Evolutionary conservation across 129 eudicot genomes (phyloP).

Genomic region (Centella asiatica): DNA sequence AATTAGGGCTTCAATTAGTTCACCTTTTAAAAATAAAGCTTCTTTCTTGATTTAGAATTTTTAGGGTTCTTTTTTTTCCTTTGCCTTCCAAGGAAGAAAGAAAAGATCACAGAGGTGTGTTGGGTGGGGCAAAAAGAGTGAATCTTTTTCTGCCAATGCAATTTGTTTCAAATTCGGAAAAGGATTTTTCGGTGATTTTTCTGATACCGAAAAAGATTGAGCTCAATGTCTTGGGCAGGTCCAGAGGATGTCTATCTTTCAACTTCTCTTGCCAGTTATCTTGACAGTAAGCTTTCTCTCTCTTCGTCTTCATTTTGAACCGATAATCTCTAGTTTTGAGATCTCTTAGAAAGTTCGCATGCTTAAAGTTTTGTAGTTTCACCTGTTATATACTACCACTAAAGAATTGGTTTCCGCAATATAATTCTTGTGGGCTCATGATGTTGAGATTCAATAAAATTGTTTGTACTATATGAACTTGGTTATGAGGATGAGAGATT

Average conservation of each 20-base stretch:
- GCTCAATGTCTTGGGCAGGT: slow-evolving; percentile 90
- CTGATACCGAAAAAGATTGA: slow-evolving; percentile 30
- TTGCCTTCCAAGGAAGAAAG: background rate
- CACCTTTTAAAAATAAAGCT: background rate
- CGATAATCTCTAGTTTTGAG: background rate
- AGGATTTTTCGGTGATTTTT: slow-evolving; percentile 50
- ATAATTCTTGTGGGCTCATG: background rate
- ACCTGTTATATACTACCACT: too few species aligned
- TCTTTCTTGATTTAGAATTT: background rate
- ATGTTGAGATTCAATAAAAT: background rate
- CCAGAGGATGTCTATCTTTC: slow-evolving; percentile 82
- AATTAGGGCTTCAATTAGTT: background rate
- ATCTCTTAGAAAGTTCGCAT: background rate
- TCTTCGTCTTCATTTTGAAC: background rate
- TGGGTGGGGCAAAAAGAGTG: background rate
- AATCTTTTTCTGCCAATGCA: slow-evolving; percentile 38
- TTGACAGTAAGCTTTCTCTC: slow-evolving; percentile 57
- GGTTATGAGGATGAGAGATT: background rate
- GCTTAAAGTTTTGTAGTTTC: too few species aligned
- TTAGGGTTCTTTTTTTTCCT: slow-evolving; percentile 23
- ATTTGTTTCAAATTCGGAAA: slow-evolving; percentile 21
- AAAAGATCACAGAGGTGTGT: background rate
- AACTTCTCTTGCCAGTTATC: slow-evolving; percentile 93
- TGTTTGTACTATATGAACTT: background rate
- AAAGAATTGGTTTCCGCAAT: background rate